Conservation (phyloP, 371 early-diverging fungal genomes). For the Mortierella sp. region DNA sequence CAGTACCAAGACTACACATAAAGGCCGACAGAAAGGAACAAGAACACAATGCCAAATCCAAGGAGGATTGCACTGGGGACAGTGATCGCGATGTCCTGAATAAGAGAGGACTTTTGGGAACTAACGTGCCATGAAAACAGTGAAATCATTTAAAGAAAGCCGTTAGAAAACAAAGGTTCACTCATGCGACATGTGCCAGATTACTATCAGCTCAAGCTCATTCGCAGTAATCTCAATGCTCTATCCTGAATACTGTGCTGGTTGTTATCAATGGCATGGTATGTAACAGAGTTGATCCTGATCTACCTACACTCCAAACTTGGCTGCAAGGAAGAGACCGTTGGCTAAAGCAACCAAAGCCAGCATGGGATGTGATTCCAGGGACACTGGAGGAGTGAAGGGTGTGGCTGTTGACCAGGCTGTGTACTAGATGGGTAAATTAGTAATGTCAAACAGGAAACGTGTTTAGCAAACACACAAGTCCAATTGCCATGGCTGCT, state of each 20-base stretch:
- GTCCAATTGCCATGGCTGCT: neutral
- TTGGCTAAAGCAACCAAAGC: constrained; percentile 20
- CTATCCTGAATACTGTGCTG: no score
- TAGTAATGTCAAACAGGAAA: neutral
- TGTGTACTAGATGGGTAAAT: constrained; percentile 13
- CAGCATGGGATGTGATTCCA: constrained; percentile 27
- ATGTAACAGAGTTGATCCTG: neutral
- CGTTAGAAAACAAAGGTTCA: neutral
- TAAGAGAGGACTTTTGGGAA: constrained; percentile 30
- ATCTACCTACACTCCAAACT: constrained; percentile 47
- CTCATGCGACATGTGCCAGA: no score
- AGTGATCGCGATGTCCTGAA: constrained; percentile 33
- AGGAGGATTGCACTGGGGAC: constrained; percentile 36
- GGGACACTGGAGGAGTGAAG: constrained; percentile 40
- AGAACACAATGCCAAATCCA: constrained; percentile 47
- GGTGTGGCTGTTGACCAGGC: constrained; percentile 49
- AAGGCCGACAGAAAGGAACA: constrained; percentile 52
- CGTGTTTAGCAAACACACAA: neutral
- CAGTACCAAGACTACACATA: constrained; percentile 26
- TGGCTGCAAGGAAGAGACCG: constrained; percentile 51
- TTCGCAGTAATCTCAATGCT: neutral
- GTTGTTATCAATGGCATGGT: neutral
- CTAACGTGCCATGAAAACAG: constrained; percentile 1
- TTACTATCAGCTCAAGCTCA: neutral
- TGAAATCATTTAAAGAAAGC: neutral